Percentiles rank a stretch among this genome's conserved stretches.
phyloP scores from a whole-genome alignment of 257 asterid species.

The Solanum clarkiae region DNA sequence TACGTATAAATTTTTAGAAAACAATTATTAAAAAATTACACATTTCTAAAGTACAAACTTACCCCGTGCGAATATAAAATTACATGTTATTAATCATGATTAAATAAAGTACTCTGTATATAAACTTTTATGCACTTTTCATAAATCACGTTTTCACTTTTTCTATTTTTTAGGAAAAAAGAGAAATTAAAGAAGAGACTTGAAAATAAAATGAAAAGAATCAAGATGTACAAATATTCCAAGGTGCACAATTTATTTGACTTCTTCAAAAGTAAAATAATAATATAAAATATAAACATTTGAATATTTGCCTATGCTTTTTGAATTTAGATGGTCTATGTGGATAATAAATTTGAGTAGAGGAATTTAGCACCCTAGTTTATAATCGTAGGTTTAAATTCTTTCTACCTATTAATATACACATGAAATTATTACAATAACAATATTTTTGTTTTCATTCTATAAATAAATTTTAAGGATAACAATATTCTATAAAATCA shows the following conservation, averaged over 20 bases:
- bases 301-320: background rate
- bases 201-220: background rate
- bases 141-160: background rate
- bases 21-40: background rate
- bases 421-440: background rate
- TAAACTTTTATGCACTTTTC: background rate
- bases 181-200: constrained; percentile 3
- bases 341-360: background rate
- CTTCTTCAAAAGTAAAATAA: background rate
- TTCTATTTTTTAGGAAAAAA: background rate
- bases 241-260: background rate
- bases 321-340: background rate
- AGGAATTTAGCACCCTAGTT: background rate
- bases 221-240: background rate
- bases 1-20: no score
- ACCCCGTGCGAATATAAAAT: no score
- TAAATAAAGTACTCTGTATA: background rate
- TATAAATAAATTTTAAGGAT: no score
- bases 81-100: background rate
- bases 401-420: background rate
- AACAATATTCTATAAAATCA: no score
- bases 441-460: no score
- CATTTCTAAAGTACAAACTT: background rate
- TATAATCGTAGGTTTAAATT: background rate
- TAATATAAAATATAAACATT: background rate